These are phyloP conservation scores for Podila epicladia DNA, from an alignment of 192 early-diverging fungal species.

Conservation along the genomic window DNA sequence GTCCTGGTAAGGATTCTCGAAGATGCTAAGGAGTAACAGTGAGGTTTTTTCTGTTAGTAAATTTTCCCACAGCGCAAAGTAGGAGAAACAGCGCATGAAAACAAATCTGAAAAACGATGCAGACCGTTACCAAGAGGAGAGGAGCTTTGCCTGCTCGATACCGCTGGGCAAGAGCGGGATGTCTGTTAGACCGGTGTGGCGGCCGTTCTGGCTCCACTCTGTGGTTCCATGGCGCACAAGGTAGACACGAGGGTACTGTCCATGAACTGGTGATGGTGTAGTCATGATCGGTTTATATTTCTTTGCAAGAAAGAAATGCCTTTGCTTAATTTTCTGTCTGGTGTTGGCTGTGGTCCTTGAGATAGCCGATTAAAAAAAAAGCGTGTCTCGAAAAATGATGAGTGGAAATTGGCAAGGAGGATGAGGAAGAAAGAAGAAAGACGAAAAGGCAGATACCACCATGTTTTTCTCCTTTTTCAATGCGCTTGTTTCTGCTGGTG, in stretches of 20 bases:
- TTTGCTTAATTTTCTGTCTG: neutral
- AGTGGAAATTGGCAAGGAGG: neutral
- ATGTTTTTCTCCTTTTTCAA: too few relatives aligned
- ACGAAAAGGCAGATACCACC: neutral
- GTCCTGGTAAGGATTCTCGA: slow-evolving; percentile 56
- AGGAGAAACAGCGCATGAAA: too few relatives aligned
- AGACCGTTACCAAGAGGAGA: slow-evolving; percentile 34
- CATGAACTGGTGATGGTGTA: slow-evolving; percentile 35
- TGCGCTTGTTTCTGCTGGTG: neutral
- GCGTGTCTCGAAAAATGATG: neutral
- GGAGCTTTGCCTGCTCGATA: slow-evolving; percentile 38
- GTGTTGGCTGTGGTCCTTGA: neutral
- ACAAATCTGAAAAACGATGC: neutral
- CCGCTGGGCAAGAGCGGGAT: slow-evolving; percentile 50
- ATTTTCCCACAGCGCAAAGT: too few relatives aligned
- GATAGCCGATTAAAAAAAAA: neutral
- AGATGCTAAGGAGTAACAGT: slow-evolving; percentile 18
- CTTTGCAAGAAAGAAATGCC: neutral
- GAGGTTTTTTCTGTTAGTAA: neutral
- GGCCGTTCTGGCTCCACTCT: slow-evolving; percentile 57
- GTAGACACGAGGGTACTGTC: slow-evolving; percentile 50
- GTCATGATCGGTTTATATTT: slow-evolving; percentile 13
- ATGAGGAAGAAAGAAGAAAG: neutral
- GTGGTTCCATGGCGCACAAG: slow-evolving; percentile 59
- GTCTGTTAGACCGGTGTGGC: slow-evolving; percentile 54